Conservation (phyloP, 2,329 filamentous ascomycete species). For the Tolypocladium paradoxum region DNA sequence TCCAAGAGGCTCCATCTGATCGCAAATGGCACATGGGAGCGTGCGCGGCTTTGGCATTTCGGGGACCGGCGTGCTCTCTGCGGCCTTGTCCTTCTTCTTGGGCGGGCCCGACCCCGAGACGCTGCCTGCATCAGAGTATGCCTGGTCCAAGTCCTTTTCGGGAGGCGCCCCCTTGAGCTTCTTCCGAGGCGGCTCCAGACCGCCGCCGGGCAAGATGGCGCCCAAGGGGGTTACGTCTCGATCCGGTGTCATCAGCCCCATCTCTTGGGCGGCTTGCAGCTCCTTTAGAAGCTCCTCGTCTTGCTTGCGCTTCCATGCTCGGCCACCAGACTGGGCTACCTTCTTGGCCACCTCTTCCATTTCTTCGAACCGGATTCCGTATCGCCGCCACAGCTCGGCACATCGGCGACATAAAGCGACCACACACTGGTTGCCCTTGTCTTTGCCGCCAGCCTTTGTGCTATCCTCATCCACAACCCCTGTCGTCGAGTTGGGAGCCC, state of each 20-base stretch:
- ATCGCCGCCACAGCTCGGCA: constrained; percentile 87
- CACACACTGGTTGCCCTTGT: constrained; percentile 65
- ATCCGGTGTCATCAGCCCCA: constrained; percentile 32
- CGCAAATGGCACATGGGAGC: constrained; percentile 79
- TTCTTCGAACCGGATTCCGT: constrained; percentile 92
- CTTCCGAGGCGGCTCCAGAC: constrained; percentile 50
- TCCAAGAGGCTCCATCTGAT: constrained; percentile 57
- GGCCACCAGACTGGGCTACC: constrained; percentile 65
- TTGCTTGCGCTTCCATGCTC: constrained; percentile 77
- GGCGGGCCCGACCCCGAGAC: constrained; percentile 21
- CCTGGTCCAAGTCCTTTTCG: constrained; percentile 40
- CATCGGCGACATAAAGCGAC: constrained; percentile 83
- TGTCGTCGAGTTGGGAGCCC: constrained; percentile 68
- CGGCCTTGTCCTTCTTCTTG: constrained; percentile 52
- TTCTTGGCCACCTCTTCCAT: constrained; percentile 86
- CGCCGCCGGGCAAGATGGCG: constrained; percentile 16
- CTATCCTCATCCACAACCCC: constrained; percentile 57
- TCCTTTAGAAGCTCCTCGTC: constrained; percentile 85
- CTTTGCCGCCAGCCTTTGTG: constrained; percentile 51
- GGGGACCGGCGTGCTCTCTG: constrained; percentile 49
- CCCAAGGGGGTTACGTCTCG: constrained; percentile 26
- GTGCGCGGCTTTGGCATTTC: constrained; percentile 68
- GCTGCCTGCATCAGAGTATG: constrained; percentile 34
- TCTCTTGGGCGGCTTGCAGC: constrained; percentile 53
- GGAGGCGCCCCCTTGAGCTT: constrained; percentile 45